phyloP scores from a whole-genome alignment of 257 asterid genomes.

The Forsythia suspensa region DNA sequence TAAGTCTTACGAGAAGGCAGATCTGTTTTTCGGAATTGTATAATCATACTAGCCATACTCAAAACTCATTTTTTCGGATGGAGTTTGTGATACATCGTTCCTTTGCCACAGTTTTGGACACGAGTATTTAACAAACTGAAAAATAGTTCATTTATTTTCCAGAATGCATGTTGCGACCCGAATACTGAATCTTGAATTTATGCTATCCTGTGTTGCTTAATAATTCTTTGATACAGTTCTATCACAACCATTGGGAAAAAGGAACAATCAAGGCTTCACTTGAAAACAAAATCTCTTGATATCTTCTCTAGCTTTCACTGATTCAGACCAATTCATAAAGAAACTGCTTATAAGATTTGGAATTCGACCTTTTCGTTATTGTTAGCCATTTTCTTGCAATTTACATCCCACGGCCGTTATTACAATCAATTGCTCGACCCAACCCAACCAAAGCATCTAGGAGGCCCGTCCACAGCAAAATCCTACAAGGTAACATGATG shows the following conservation, averaged over 20 bases:
- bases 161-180: constrained; percentile 13
- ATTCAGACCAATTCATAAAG: constrained; percentile 16
- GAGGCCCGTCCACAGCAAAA: background rate
- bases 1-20: too few species aligned
- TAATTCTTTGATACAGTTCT: constrained; percentile 27
- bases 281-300: constrained; percentile 20
- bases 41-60: too few species aligned
- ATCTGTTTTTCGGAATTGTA: too few species aligned
- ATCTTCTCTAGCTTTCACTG: constrained; percentile 21
- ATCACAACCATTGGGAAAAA: background rate
- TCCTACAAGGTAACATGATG: background rate
- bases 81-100: too few species aligned
- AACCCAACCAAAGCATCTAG: background rate
- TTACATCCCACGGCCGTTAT: background rate
- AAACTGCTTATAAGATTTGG: constrained; percentile 14
- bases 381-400: background rate
- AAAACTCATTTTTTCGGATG: too few species aligned
- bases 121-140: background rate
- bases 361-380: background rate
- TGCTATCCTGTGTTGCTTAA: constrained; percentile 7
- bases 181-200: constrained; percentile 7
- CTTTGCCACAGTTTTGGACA: background rate
- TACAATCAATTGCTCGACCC: background rate
- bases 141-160: background rate
- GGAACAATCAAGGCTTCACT: constrained; percentile 26